These are phyloP conservation scores for Lasiodiplodia hormozganensis DNA, from an alignment of 2,329 filamentous ascomycete species.

Conservation along the genomic window DNA sequence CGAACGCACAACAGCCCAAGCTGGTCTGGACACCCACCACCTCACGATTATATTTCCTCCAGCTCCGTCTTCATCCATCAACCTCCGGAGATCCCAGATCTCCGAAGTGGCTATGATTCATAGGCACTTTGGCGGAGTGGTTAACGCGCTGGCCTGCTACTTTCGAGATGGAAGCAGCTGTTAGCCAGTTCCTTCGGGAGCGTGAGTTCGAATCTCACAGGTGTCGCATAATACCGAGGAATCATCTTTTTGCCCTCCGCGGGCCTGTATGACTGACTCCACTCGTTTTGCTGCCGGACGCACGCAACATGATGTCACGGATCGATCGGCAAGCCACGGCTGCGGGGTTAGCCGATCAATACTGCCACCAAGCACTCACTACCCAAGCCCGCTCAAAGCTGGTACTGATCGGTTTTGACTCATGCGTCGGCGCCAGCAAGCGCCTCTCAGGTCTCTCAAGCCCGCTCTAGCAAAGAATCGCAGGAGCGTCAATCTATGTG, in stretches of 20 bases:
- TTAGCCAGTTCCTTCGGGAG: conserved; percentile 30
- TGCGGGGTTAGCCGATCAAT: neutral
- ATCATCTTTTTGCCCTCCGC: conserved; percentile 9
- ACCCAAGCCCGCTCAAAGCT: too few relatives aligned
- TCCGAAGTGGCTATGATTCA: neutral
- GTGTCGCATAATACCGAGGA: conserved; percentile 17
- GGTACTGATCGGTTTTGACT: too few relatives aligned
- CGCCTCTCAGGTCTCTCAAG: too few relatives aligned
- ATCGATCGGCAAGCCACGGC: neutral
- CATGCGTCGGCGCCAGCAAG: too few relatives aligned
- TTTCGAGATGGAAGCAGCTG: neutral
- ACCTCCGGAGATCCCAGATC: neutral
- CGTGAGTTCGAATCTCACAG: conserved; percentile 28
- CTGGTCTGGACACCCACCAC: too few relatives aligned
- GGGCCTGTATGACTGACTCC: neutral
- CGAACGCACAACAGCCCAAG: too few relatives aligned
- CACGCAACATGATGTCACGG: neutral
- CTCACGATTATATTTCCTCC: neutral
- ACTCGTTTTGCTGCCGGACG: neutral
- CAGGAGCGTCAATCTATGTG: too few relatives aligned
- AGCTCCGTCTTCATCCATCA: neutral
- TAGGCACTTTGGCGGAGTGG: conserved; percentile 28
- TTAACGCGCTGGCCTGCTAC: conserved; percentile 30
- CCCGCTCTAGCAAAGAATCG: too few relatives aligned
- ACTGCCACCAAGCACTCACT: too few relatives aligned